Conservation (phyloP, 805 yeast genomes). For the Saturnispora diversa region DNA sequence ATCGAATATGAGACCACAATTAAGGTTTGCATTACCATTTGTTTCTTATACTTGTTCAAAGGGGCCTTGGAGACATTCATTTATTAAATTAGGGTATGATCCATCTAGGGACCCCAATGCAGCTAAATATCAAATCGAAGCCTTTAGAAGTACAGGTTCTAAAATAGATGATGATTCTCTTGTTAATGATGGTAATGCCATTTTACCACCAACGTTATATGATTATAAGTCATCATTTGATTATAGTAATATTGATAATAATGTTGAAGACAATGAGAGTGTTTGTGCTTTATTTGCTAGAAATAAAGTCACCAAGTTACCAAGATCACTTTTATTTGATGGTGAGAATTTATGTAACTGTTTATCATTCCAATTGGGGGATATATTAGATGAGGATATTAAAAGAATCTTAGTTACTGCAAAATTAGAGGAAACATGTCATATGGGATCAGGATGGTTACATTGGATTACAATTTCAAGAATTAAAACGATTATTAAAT, state of each 20-base stretch:
- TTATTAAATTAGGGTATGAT: conserved; percentile 69
- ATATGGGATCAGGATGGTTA: conserved; percentile 76
- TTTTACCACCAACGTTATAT: conserved; percentile 23
- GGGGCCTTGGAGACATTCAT: conserved; percentile 94
- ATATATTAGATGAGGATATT: conserved; percentile 62
- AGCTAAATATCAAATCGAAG: conserved; percentile 75
- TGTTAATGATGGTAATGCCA: conserved; percentile 15
- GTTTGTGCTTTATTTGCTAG: conserved; percentile 19
- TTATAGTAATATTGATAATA: no score
- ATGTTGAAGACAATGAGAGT: conserved; percentile 21
- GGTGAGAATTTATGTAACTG: conserved; percentile 64
- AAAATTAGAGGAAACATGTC: conserved; percentile 36
- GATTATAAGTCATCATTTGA: no score
- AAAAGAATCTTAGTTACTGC: conserved; percentile 34
- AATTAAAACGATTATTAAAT: conserved; percentile 61
- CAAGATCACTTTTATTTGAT: conserved; percentile 53
- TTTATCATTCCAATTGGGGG: conserved; percentile 71
- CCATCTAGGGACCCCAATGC: conserved; percentile 50
- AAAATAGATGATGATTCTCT: conserved; percentile 6
- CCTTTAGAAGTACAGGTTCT: conserved; percentile 46
- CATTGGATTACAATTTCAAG: conserved; percentile 51
- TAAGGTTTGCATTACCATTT: conserved; percentile 77
- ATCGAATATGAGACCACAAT: conserved; percentile 32
- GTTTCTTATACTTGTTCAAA: conserved; percentile 73
- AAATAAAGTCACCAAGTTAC: conserved; percentile 25